Evolutionary conservation across 179 eudicot species (phyloP).

Genomic region (Sideroxylon spinosum): DNA sequence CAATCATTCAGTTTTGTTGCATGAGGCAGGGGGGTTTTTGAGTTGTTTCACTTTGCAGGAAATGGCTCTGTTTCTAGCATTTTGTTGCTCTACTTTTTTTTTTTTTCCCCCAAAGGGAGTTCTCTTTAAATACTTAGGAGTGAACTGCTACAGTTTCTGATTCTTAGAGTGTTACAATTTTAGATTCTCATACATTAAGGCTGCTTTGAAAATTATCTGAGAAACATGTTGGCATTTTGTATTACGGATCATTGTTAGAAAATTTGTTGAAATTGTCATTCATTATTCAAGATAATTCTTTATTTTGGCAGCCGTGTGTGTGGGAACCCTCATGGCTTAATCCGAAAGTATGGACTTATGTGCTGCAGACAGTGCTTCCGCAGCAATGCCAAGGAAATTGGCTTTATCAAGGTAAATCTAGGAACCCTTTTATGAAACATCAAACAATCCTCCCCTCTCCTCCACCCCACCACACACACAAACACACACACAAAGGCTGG

Average conservation of each 20-base stretch:
- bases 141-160: neutral
- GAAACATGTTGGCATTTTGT: neutral
- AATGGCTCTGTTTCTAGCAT: neutral
- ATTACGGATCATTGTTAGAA: neutral
- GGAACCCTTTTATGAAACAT: neutral
- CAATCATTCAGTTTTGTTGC: neutral
- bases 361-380: conserved; percentile 69
- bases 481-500: neutral
- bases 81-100: neutral
- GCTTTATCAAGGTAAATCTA: conserved; percentile 45
- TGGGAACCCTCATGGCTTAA: conserved; percentile 53
- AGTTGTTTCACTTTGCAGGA: neutral
- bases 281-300: neutral
- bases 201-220: neutral
- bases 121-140: neutral
- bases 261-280: neutral
- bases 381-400: conserved; percentile 63
- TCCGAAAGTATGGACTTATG: conserved; percentile 57
- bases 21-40: too few species aligned
- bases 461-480: neutral
- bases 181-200: too few species aligned
- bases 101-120: neutral
- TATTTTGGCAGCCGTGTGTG: conserved; percentile 48
- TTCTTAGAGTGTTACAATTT: neutral
- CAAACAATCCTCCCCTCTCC: too few species aligned